Percentiles rank a stretch among this genome's conserved stretches.
These are phyloP conservation scores for Boletus barrowsii DNA, from an alignment of 768 basidiomycete species.

Conservation along the genomic window DNA sequence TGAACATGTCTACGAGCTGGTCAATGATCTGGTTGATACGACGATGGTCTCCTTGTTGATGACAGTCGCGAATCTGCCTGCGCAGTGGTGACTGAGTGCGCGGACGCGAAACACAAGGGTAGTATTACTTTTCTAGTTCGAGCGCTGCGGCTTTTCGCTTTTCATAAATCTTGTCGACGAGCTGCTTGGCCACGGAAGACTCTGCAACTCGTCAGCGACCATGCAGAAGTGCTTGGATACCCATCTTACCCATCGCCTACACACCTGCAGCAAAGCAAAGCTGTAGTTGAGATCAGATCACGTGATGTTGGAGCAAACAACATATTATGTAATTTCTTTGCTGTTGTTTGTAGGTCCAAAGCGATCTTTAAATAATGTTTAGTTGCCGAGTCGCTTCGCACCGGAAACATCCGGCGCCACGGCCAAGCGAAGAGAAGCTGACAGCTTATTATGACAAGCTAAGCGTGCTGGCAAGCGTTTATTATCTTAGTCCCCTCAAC, in stretches of 20 bases:
- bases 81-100: conserved; percentile 13
- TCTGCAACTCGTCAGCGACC: conserved; percentile 41
- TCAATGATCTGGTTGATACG: conserved; percentile 87
- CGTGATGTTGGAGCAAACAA: not conserved
- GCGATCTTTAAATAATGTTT: not conserved
- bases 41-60: conserved; percentile 74
- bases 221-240: not conserved
- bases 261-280: not conserved
- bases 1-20: conserved; percentile 94
- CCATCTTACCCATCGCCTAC: conserved; percentile 18
- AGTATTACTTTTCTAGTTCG: conserved; percentile 83
- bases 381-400: not conserved
- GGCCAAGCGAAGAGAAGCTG: too few relatives aligned
- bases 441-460: too few relatives aligned
- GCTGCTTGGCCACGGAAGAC: conserved; percentile 69
- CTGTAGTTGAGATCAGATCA: conserved; percentile 1
- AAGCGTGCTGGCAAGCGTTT: too few relatives aligned
- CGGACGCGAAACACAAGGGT: not conserved
- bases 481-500: too few relatives aligned
- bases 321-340: not conserved
- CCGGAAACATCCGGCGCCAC: too few relatives aligned
- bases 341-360: not conserved
- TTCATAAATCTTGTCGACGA: conserved; percentile 94
- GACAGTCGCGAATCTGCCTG: conserved; percentile 84
- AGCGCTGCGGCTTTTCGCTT: conserved; percentile 94